phyloP scores from a whole-genome alignment of 2,329 filamentous ascomycete genomes.

The Coniochaeta sp. region DNA sequence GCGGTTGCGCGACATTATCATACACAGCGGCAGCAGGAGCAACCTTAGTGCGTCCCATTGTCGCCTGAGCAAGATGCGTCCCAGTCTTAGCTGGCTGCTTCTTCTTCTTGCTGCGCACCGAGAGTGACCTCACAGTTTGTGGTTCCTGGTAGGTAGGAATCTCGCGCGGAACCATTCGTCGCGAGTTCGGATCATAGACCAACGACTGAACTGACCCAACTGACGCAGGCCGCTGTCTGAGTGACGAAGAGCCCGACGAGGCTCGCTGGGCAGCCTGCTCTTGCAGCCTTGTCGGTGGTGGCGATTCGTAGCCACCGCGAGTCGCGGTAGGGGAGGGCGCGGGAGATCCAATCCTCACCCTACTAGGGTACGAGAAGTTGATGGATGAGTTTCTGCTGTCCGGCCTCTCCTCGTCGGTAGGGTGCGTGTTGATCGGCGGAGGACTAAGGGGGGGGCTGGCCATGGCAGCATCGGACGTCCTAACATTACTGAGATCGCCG shows the following conservation, averaged over 20 bases:
- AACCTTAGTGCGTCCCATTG: conserved; percentile 41
- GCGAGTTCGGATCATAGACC: conserved; percentile 60
- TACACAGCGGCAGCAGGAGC: not conserved
- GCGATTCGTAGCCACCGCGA: conserved; percentile 2
- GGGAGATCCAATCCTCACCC: conserved; percentile 32
- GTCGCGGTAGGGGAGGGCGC: conserved; percentile 21
- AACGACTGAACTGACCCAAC: conserved; percentile 32
- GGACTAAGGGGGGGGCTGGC: conserved; percentile 22
- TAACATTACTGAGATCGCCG: conserved; percentile 36
- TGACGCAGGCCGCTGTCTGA: conserved; percentile 17
- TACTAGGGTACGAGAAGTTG: conserved; percentile 53
- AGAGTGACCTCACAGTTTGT: not conserved
- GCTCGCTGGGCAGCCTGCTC: conserved; percentile 1
- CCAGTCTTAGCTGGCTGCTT: conserved; percentile 30
- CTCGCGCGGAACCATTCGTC: conserved; percentile 49
- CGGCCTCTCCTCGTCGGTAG: conserved; percentile 25
- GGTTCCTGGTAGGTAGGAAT: conserved; percentile 16
- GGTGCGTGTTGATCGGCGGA: conserved; percentile 7
- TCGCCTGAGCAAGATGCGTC: conserved; percentile 43
- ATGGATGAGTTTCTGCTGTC: conserved; percentile 43
- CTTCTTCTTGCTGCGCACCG: conserved; percentile 31
- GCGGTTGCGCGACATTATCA: not conserved
- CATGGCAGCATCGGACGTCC: conserved; percentile 36
- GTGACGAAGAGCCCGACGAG: conserved; percentile 14
- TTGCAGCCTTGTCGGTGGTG: conserved; percentile 6